Base-by-base conservation (phyloP, 306 rosid species). In the Acacia crassicarpa region DNA sequence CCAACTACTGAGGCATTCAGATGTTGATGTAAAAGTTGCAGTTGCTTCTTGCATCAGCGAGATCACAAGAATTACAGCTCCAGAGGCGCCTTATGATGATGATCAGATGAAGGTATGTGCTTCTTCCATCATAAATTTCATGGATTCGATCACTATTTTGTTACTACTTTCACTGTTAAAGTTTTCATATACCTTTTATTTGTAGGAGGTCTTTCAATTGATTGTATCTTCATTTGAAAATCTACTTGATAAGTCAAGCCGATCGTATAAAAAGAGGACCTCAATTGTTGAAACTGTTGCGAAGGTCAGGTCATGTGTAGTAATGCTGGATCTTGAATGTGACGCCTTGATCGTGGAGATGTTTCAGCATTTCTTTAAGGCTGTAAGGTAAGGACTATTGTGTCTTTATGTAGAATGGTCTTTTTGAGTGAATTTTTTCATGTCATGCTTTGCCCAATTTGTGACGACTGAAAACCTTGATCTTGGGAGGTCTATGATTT, bases 311-410 rank as follows among this genome's bases (percentile, higher is more conserved):
- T 93, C 95, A 1, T 95, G 99, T 59, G 98, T 93, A 63, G 97
- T 95, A 61, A 95, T 95, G 99, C 83, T 95, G 79, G 99, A 95
- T 88, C 97, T 95, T 74, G 98, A 95, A 70, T 93, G 98, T 70
- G 98, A 93, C 83, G 88, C 80, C 16, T 85, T 95, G 88, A 95
- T 95, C 71, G 76, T 88, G 79, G 93, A 91, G 84, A 95, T 95
- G 99, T 95, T 95, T 86, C 92, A 90, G 87, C 91, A 93, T 85
- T 95, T 95, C 86, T 90, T 95, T 20, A 87, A 87, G 83, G 75
- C 86, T 16, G 81, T 91, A 87, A 95, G 99, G 99, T 91, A 90
- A 76, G 81, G 33, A 44, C 30, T 38, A 70, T 41, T 72, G 10
- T 76, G 72, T 35, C 20, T 45, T 22, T 53, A 22, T 48, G 54